phyloP scores from a whole-genome alignment of 2,329 filamentous ascomycete genomes.

The Sphaerulina vaccinii region DNA sequence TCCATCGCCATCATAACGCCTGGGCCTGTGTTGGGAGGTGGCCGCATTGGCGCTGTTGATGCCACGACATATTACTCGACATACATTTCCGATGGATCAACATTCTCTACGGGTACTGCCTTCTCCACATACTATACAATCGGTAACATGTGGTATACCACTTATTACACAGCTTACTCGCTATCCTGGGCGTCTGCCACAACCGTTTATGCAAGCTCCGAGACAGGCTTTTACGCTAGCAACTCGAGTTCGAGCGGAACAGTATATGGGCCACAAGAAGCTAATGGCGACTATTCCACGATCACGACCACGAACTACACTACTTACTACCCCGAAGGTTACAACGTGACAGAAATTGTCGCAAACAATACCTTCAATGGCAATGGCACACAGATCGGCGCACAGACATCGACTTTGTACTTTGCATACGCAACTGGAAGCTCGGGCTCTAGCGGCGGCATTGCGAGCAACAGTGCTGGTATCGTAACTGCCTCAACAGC shows the following conservation, averaged over 20 bases:
- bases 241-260: slow-evolving; percentile 22
- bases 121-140: slow-evolving; percentile 32
- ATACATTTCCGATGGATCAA: slow-evolving; percentile 33
- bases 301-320: slow-evolving; percentile 23
- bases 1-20: slow-evolving; percentile 35
- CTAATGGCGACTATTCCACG: slow-evolving; percentile 23
- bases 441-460: slow-evolving; percentile 21
- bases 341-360: slow-evolving; percentile 28
- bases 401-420: slow-evolving; percentile 28
- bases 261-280: slow-evolving; percentile 12
- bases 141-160: slow-evolving; percentile 32
- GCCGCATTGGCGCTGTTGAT: slow-evolving; percentile 25
- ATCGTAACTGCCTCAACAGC: slow-evolving; percentile 25
- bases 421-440: slow-evolving; percentile 28
- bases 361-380: slow-evolving; percentile 25
- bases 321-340: slow-evolving; percentile 20
- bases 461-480: slow-evolving; percentile 20
- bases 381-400: slow-evolving; percentile 28
- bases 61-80: slow-evolving; percentile 30
- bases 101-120: slow-evolving; percentile 32
- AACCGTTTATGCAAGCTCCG: slow-evolving; percentile 28
- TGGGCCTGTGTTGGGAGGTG: slow-evolving; percentile 26
- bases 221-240: slow-evolving; percentile 22
- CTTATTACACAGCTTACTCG: slow-evolving; percentile 33
- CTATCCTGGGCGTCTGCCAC: slow-evolving; percentile 33